Conservation (phyloP, 768 basidiomycete species). For the Russula earlei region DNA sequence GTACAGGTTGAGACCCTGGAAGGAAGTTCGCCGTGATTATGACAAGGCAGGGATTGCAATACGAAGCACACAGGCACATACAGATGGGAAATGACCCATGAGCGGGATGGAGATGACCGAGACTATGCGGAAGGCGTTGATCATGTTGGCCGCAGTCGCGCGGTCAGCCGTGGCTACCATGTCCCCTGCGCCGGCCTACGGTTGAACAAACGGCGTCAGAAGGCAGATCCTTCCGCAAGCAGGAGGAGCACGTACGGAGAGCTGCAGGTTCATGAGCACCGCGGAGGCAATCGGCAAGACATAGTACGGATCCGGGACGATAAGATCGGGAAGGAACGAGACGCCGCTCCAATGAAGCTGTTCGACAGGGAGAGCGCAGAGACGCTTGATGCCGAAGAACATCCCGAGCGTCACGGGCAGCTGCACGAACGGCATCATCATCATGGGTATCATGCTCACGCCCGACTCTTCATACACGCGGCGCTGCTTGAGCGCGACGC, state of each 20-base stretch:
- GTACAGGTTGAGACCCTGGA: conserved; percentile 50
- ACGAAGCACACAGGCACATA: conserved; percentile 29
- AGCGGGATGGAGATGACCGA: conserved; percentile 41
- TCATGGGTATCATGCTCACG: conserved; percentile 46
- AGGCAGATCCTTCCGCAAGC: neutral
- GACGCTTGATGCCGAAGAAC: conserved; percentile 71
- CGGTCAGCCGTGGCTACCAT: conserved; percentile 22
- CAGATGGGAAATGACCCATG: conserved; percentile 54
- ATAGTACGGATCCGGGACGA: conserved; percentile 65
- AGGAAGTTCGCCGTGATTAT: neutral
- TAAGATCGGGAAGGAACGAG: conserved; percentile 66
- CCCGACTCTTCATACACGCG: conserved; percentile 55
- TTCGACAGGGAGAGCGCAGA: conserved; percentile 62
- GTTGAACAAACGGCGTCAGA: conserved; percentile 23
- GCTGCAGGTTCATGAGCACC: conserved; percentile 56
- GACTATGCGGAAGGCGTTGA: conserved; percentile 26
- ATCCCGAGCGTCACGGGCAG: conserved; percentile 67
- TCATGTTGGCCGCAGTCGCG: conserved; percentile 15
- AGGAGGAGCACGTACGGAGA: conserved; percentile 41
- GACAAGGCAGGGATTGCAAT: neutral
- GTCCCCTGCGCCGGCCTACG: conserved; percentile 46
- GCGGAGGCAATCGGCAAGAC: conserved; percentile 55
- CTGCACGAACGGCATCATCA: conserved; percentile 57
- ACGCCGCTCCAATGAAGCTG: conserved; percentile 75
- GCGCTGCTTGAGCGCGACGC: conserved; percentile 36